Evolutionary conservation across 805 yeast genomes (phyloP).

Genomic region (Metschnikowia noctiluminum): DNA sequence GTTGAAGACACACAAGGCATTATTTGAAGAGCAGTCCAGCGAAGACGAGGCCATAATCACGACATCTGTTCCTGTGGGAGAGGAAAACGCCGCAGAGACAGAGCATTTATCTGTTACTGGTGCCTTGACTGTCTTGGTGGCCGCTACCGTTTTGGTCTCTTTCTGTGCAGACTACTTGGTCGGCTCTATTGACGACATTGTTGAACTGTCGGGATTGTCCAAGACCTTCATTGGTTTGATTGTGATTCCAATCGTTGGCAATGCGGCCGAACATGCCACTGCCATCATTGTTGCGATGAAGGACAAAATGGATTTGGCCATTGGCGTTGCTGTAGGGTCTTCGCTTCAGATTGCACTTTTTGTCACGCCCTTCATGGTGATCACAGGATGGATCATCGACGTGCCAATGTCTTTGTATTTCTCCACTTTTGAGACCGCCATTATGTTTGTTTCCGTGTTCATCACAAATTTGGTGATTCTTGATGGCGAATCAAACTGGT

Average conservation of each 20-base stretch:
- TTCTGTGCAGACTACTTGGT: constrained; percentile 92
- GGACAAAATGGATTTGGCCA: constrained; percentile 95
- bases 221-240: constrained; percentile 94
- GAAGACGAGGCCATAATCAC: constrained; percentile 41
- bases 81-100: constrained; percentile 14
- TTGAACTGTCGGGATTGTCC: constrained; percentile 77
- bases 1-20: constrained; percentile 74
- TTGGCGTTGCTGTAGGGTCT: constrained; percentile 95
- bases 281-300: constrained; percentile 93
- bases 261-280: constrained; percentile 98
- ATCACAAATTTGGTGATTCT: constrained; percentile 81
- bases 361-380: constrained; percentile 92
- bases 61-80: constrained; percentile 24
- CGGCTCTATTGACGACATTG: constrained; percentile 88
- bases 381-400: constrained; percentile 88
- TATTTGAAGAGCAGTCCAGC: constrained; percentile 59
- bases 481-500: constrained; percentile 96
- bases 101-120: constrained; percentile 49
- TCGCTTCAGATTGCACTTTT: constrained; percentile 93
- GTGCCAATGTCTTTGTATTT: constrained; percentile 92
- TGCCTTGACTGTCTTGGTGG: constrained; percentile 53
- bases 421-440: constrained; percentile 90
- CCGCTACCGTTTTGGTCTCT: constrained; percentile 77
- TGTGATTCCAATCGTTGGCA: constrained; percentile 94
- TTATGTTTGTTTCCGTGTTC: constrained; percentile 84